Conservation (phyloP, 768 basidiomycete genomes). For the Hericium coralloides region DNA sequence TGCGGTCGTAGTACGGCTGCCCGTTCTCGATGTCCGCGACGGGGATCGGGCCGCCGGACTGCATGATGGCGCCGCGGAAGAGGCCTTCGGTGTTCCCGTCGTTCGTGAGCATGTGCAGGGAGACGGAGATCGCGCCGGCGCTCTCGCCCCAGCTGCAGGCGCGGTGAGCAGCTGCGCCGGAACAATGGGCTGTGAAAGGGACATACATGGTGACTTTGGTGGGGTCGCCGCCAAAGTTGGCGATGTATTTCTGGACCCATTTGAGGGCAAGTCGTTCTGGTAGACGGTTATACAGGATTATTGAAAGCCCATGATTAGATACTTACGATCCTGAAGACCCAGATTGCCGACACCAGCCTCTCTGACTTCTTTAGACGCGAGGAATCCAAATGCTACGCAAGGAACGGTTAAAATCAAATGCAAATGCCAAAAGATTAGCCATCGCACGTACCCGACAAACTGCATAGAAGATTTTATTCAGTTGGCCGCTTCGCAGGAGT, state of each 20-base stretch:
- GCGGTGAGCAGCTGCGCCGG: neutral
- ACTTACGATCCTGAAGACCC: conserved; percentile 58
- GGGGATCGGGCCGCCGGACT: conserved; percentile 31
- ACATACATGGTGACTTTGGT: conserved; percentile 48
- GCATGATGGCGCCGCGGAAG: conserved; percentile 38
- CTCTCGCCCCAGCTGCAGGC: conserved; percentile 37
- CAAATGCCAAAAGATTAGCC: no score
- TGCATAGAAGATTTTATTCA: neutral
- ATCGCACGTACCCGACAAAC: conserved; percentile 7
- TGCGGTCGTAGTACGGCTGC: conserved; percentile 31
- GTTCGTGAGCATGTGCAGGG: conserved; percentile 34
- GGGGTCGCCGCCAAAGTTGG: conserved; percentile 57
- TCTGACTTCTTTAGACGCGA: conserved; percentile 42
- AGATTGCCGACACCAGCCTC: conserved; percentile 48
- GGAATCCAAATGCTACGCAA: conserved; percentile 38
- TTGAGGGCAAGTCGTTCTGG: conserved; percentile 46
- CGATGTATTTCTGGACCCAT: conserved; percentile 63
- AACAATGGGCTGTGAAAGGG: neutral
- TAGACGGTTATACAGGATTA: neutral
- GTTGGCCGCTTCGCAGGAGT: no score
- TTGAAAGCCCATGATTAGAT: neutral
- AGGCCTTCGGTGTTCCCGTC: conserved; percentile 28
- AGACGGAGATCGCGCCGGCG: conserved; percentile 43
- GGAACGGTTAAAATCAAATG: neutral
- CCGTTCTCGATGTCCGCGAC: conserved; percentile 19